Evolutionary conservation across 192 early-diverging fungal genomes (phyloP).

Genomic region (Entomortierella beljakovae): DNA sequence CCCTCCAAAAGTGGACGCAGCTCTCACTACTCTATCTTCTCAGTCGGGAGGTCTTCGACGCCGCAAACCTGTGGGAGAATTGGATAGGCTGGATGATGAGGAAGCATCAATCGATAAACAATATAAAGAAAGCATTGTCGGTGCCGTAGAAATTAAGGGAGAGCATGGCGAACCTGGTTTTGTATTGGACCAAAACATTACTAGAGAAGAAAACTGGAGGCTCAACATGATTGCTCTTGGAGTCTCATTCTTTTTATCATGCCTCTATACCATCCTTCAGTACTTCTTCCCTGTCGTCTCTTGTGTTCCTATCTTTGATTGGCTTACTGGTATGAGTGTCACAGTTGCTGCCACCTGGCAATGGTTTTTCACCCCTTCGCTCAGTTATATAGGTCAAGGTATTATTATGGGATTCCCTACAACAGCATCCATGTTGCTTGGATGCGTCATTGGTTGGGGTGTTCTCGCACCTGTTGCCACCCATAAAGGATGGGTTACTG

Average conservation of each 20-base stretch:
- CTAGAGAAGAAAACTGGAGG: slow-evolving; percentile 68
- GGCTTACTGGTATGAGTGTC: slow-evolving; percentile 65
- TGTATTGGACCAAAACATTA: slow-evolving; percentile 33
- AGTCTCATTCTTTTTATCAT: slow-evolving; percentile 72
- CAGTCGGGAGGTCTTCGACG: slow-evolving; percentile 9
- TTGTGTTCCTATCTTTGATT: slow-evolving; percentile 69
- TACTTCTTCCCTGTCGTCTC: slow-evolving; percentile 71
- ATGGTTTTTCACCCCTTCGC: slow-evolving; percentile 78
- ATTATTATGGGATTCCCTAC: slow-evolving; percentile 87
- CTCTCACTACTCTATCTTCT: not conserved
- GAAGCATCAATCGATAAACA: slow-evolving; percentile 2
- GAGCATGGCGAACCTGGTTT: slow-evolving; percentile 48
- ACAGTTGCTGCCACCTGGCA: slow-evolving; percentile 67
- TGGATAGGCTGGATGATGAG: slow-evolving; percentile 15
- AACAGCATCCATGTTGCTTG: slow-evolving; percentile 76
- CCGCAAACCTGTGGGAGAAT: not conserved
- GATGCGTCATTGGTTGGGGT: slow-evolving; percentile 79
- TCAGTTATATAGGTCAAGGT: slow-evolving; percentile 84
- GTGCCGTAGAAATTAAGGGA: slow-evolving; percentile 26
- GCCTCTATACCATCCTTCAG: slow-evolving; percentile 69
- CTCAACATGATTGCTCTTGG: slow-evolving; percentile 70
- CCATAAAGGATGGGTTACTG: slow-evolving; percentile 75
- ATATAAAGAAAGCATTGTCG: not conserved
- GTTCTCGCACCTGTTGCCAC: slow-evolving; percentile 78
- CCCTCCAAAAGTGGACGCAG: not conserved